Conservation (phyloP, 169 alveolate species). For the Sarcocystis neurona region DNA sequence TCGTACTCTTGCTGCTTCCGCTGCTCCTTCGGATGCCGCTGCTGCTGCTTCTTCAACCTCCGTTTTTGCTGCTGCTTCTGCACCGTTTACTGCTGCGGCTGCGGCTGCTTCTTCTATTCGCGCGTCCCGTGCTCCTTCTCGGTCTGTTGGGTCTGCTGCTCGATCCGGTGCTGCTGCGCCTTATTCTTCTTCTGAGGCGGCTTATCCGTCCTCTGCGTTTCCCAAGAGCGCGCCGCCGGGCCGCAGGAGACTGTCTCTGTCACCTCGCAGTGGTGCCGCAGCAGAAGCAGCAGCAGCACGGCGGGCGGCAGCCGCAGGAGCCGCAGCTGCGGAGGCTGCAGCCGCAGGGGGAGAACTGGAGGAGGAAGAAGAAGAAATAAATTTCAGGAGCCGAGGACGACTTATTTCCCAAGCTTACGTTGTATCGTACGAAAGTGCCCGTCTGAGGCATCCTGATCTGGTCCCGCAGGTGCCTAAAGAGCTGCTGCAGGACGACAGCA, state of each 20-base stretch:
- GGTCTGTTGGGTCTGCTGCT: slow-evolving; percentile 46
- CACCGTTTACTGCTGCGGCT: not conserved
- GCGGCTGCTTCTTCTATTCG: not conserved
- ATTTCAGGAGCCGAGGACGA: too few species aligned
- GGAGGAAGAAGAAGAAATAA: too few species aligned
- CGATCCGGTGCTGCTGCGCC: slow-evolving; percentile 84
- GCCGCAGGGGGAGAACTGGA: too few species aligned
- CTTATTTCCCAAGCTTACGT: too few species aligned
- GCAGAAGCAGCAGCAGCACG: too few species aligned
- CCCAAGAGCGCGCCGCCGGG: slow-evolving; percentile 77
- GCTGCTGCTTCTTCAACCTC: not conserved
- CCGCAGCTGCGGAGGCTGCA: too few species aligned
- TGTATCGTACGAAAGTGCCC: too few species aligned
- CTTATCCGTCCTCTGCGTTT: slow-evolving; percentile 92
- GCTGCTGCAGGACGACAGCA: too few species aligned
- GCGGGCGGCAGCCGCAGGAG: too few species aligned
- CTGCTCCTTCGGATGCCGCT: slow-evolving; percentile 15
- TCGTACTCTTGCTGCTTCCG: not conserved
- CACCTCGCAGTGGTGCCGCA: too few species aligned
- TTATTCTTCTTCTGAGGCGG: slow-evolving; percentile 92
- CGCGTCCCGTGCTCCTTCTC: slow-evolving; percentile 8
- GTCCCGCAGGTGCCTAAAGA: too few species aligned
- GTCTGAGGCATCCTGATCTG: too few species aligned
- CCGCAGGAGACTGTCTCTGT: not conserved
- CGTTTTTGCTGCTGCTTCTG: slow-evolving; percentile 37